Percentiles rank a stretch among this genome's conserved stretches.
These are phyloP conservation scores for Ophiostoma angusticollis DNA, from an alignment of 2,329 filamentous ascomycete species.

Conservation along the genomic window DNA sequence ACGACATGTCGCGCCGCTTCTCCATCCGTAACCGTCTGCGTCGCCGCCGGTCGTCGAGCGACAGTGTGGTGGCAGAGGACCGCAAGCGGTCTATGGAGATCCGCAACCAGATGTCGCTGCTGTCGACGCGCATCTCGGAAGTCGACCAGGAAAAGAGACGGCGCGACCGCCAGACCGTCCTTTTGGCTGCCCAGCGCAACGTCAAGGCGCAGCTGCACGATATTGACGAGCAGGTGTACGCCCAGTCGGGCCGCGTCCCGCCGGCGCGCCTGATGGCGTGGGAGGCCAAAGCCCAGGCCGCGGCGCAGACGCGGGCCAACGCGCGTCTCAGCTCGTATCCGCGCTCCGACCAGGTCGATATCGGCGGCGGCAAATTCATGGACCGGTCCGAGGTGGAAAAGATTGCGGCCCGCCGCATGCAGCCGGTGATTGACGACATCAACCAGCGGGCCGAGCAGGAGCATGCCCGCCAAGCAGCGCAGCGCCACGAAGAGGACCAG, in stretches of 20 bases:
- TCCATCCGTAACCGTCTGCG: slow-evolving; percentile 42
- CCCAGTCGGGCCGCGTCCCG: slow-evolving; percentile 61
- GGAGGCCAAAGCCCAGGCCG: slow-evolving; percentile 62
- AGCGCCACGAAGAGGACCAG: slow-evolving; percentile 47
- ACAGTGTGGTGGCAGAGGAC: slow-evolving; percentile 50
- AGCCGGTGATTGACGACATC: slow-evolving; percentile 77
- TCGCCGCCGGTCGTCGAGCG: slow-evolving; percentile 50
- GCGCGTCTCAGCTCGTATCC: slow-evolving; percentile 41
- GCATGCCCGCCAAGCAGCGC: slow-evolving; percentile 50
- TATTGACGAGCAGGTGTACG: slow-evolving; percentile 71
- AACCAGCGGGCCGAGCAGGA: slow-evolving; percentile 63
- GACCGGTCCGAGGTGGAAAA: slow-evolving; percentile 65
- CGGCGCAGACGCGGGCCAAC: slow-evolving; percentile 53
- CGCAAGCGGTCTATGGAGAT: slow-evolving; percentile 59
- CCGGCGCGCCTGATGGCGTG: slow-evolving; percentile 60
- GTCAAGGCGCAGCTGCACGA: slow-evolving; percentile 65
- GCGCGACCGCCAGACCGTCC: slow-evolving; percentile 59
- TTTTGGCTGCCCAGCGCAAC: slow-evolving; percentile 72
- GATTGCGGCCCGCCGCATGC: slow-evolving; percentile 63
- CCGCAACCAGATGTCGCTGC: slow-evolving; percentile 23
- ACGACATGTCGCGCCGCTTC: slow-evolving; percentile 29
- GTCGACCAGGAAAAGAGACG: slow-evolving; percentile 63
- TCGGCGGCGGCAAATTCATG: slow-evolving; percentile 73
- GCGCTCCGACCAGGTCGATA: slow-evolving; percentile 40
- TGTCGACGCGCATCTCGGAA: slow-evolving; percentile 5